Evolutionary conservation across 306 rosid genomes (phyloP), one percentile per base, ranked within the genome.

Genomic region (Dalbergia cultrata): DNA sequence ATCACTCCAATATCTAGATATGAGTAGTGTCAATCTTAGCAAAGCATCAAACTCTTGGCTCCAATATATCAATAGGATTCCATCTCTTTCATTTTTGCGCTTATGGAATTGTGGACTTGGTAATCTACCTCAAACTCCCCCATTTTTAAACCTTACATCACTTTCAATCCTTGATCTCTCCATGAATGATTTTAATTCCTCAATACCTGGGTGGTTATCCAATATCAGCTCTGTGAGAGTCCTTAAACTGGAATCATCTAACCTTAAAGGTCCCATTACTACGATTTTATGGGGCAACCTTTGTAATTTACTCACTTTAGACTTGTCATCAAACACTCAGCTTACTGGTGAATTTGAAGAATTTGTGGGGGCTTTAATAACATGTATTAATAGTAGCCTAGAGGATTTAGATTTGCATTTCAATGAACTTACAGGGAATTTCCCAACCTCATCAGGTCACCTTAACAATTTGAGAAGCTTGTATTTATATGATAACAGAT

Each of bases 1-100:
- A 76, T 58, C 70, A 70, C 75, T 84, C 3, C 50, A 58, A 41
- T 72, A 85, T 74, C 77, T 81, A 21, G 33, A 76, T 72, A 44
- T 85, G 58, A 35, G 62, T 9, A 0, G 13, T 8, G 72, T 70
- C 58, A 1, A 81, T 69, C 66, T 76, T 8, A 13, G 19, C 13
- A 59, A 43, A n/a, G 62, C 71, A 33, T 22, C 71, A 44, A 52
- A 63, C 62, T 18, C 65, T 44, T 76, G 41, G 41, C 41, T 37
- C 41, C 41, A 37, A 37, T 37, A 7, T 37, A 37, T 37, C 41
- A 37, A 37, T 37, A 37, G 41, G 41, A 37, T 37, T 37, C 41
- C 41, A 37, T 37, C 41, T 7, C 8, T 37, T 37, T 37, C 41
- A 7, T 37, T 37, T 35, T 37, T 37, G 41, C 41, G 2, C 41